Base-by-base conservation (phyloP, 495 filamentous ascomycete species). In the Penicillium tannophilum region DNA sequence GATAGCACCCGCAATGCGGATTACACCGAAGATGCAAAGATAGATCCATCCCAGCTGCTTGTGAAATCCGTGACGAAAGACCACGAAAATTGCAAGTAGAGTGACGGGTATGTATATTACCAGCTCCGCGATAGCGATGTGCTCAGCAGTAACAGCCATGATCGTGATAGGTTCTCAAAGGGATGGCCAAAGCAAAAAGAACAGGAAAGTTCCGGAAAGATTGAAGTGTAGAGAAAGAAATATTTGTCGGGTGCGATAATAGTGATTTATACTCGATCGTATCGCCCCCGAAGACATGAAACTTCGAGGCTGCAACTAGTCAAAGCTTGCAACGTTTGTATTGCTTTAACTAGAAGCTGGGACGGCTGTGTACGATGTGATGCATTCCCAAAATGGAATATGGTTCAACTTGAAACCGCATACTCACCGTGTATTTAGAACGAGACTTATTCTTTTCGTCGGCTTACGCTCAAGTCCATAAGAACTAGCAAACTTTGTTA, bases 21-120 rank as follows among this genome's bases (percentile, higher is more conserved):
- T 44, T 3, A 2, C 55, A 42, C 54, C 17, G 36, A 65, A 61
- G 16, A 65, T 65, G 17, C 16, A 48, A 46, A 61, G 58, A 35
- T 65, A 65, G 11, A 59, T 65, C 63, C 63, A 63, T 48, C 61
- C 56, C 28, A 63, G 36, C 30, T 58, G 54, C 41, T 55, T 65
- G 50, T 61, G 59, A 20, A 61, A 58, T 31, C 54, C 58, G 48
- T 59, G 58, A 31, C 58, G 58, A 19, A 61, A 36, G 20, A 61
- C 55, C 4, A 61, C 55, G 9, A 61, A 47, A 4, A 65, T 52
- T 1, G 63, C 46, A 28, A 58, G n/a, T 6, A 63, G 16, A 4
- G 61, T 46, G 20, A 53, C 54, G 14, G 56, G 61, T 12, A 63
- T 63, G 47, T 63, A 65, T 33, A 65, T 50, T 3, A 65, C 52